A percentile compares a stretch with the other conserved stretches of the same genome.
Conservation (phyloP, 306 rosid species). For the Quercus gilva region DNA sequence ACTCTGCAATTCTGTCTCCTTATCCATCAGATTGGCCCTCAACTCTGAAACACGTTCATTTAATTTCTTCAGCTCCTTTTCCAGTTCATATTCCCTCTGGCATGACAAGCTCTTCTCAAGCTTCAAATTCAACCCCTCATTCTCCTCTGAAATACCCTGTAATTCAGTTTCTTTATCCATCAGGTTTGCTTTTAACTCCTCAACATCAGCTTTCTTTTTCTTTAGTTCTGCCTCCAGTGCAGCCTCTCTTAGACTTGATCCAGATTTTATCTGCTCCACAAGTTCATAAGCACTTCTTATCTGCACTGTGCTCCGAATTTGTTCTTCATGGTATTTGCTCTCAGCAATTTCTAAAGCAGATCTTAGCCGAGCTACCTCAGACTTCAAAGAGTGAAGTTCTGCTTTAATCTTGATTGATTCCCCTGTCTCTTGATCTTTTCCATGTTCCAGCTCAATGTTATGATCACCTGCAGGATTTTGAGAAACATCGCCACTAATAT, state of each 20-base stretch:
- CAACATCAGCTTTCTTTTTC: slow-evolving; percentile 49
- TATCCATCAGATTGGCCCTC: slow-evolving; percentile 72
- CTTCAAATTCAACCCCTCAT: slow-evolving; percentile 60
- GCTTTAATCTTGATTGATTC: slow-evolving; percentile 30
- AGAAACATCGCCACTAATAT: slow-evolving; percentile 14
- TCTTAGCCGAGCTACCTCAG: slow-evolving; percentile 49
- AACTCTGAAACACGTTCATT: slow-evolving; percentile 47
- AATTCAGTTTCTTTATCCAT: slow-evolving; percentile 97
- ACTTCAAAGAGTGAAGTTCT: slow-evolving; percentile 48
- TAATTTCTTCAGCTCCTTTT: slow-evolving; percentile 52
- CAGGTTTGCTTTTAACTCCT: slow-evolving; percentile 74
- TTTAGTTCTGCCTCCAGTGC: slow-evolving; percentile 55
- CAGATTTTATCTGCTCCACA: slow-evolving; percentile 62
- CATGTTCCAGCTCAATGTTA: slow-evolving; percentile 25
- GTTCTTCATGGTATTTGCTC: slow-evolving; percentile 69
- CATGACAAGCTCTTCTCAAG: slow-evolving; percentile 43
- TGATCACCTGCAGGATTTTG: slow-evolving; percentile 11
- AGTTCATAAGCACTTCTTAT: slow-evolving; percentile 57
- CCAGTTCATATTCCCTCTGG: slow-evolving; percentile 46
- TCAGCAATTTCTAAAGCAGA: slow-evolving; percentile 67
- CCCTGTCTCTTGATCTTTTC: slow-evolving; percentile 19
- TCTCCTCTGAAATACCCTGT: slow-evolving; percentile 86
- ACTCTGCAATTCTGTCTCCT: slow-evolving; percentile 77
- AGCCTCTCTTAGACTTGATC: slow-evolving; percentile 43
- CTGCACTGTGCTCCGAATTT: slow-evolving; percentile 62